A percentile compares a stretch with the other conserved stretches of the same genome.
Conservation (phyloP, 352 stramenopile species). For the Phytophthora pisi region DNA sequence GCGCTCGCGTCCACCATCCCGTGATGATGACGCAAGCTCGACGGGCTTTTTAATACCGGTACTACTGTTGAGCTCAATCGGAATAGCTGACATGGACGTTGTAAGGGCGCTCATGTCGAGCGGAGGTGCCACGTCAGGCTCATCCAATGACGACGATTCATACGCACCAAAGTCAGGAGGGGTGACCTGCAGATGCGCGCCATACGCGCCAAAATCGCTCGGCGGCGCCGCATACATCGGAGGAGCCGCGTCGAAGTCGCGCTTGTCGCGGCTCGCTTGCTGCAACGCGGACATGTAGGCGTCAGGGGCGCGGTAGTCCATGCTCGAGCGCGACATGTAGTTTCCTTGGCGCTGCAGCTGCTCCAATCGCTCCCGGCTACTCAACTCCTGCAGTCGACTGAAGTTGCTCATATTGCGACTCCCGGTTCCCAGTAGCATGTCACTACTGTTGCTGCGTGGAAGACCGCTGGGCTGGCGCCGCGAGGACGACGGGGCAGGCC, state of each 20-base stretch:
- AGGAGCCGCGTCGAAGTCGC: slow-evolving; percentile 32
- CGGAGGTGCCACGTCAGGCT: slow-evolving; percentile 17
- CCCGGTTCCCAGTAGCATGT: slow-evolving; percentile 24
- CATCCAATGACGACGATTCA: slow-evolving; percentile 25
- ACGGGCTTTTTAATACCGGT: background rate
- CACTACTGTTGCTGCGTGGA: slow-evolving; percentile 32
- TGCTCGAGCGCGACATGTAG: slow-evolving; percentile 30
- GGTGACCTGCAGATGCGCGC: slow-evolving; percentile 26
- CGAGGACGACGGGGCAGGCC: slow-evolving; percentile 25
- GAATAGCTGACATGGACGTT: slow-evolving; percentile 27
- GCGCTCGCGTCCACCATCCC: slow-evolving; percentile 15
- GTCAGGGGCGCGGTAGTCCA: slow-evolving; percentile 35
- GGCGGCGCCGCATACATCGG: slow-evolving; percentile 31
- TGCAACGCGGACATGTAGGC: slow-evolving; percentile 43
- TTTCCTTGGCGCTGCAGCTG: slow-evolving; percentile 36
- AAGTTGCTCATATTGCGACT: slow-evolving; percentile 37
- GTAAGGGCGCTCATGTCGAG: slow-evolving; percentile 45
- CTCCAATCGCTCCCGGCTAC: slow-evolving; percentile 35
- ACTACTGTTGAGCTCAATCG: slow-evolving; percentile 27
- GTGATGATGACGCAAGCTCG: slow-evolving; percentile 12
- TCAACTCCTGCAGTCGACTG: slow-evolving; percentile 40
- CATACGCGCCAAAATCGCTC: slow-evolving; percentile 34
- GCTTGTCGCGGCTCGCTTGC: slow-evolving; percentile 40
- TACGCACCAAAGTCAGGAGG: slow-evolving; percentile 34
- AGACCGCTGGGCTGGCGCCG: slow-evolving; percentile 22